A percentile compares a stretch with the other conserved stretches of the same genome.
phyloP scores from a whole-genome alignment of 352 stramenopile species.

The Phytopythium delawarense region DNA sequence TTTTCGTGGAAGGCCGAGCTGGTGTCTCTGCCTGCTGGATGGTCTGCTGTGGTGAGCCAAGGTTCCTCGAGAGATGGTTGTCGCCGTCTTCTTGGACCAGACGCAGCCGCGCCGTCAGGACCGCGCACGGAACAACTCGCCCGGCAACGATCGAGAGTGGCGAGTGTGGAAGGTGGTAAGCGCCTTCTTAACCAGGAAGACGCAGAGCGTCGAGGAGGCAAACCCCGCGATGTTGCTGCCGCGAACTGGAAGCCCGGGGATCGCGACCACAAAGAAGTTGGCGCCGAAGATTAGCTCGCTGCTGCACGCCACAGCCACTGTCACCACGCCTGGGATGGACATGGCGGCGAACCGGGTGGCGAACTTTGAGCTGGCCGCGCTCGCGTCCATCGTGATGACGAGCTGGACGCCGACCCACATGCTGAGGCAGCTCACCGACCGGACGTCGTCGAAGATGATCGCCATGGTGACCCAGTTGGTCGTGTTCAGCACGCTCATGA shows the following conservation, averaged over 20 bases:
- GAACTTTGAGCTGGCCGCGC: not conserved
- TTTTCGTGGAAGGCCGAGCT: not conserved
- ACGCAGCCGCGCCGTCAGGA: not conserved
- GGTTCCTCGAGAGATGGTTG: not conserved
- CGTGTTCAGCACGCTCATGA: slow-evolving; percentile 25
- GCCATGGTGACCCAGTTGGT: slow-evolving; percentile 2
- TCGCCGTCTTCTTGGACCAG: not conserved
- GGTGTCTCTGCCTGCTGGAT: not conserved
- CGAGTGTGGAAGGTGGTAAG: not conserved
- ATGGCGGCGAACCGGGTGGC: not conserved
- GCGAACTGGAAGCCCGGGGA: not conserved
- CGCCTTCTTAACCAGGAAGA: not conserved
- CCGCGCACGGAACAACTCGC: not conserved
- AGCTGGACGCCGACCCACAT: not conserved
- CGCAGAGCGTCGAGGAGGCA: not conserved
- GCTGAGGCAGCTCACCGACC: not conserved
- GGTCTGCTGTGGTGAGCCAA: not conserved
- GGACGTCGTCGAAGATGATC: not conserved
- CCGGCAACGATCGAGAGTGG: not conserved
- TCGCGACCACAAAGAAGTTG: not conserved
- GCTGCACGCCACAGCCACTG: not conserved
- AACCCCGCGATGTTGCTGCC: not conserved
- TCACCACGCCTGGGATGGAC: not conserved
- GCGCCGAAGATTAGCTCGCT: not conserved
- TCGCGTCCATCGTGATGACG: not conserved